Conservation (phyloP, 257 asterid genomes). For the Scutellaria galericulata region DNA sequence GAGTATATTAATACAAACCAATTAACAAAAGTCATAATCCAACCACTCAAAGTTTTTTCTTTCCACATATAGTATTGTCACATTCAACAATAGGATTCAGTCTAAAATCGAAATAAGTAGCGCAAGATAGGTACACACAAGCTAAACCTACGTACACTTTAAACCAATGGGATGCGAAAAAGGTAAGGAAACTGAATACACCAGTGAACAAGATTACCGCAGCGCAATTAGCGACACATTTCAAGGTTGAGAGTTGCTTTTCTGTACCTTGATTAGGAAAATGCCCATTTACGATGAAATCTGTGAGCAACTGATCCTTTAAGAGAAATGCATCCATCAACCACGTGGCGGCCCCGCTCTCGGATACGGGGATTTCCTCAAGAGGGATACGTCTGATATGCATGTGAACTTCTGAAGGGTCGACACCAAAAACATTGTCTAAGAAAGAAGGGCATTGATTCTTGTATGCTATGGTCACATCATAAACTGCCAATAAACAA, state of each 20-base stretch:
- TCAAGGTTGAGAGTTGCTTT: constrained; percentile 60
- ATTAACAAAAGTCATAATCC: constrained; percentile 2
- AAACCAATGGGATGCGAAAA: constrained; percentile 72
- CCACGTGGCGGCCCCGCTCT: constrained; percentile 63
- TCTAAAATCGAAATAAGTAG: constrained; percentile 62
- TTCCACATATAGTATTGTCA: constrained; percentile 18
- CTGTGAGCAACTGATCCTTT: constrained; percentile 73
- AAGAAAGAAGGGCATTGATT: constrained; percentile 79
- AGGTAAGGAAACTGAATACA: constrained; percentile 63
- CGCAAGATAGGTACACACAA: constrained; percentile 57
- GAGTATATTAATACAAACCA: not conserved
- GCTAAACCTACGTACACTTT: constrained; percentile 67
- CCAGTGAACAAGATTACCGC: constrained; percentile 57
- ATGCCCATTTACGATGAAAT: constrained; percentile 65
- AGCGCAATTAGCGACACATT: constrained; percentile 62
- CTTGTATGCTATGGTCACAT: constrained; percentile 87
- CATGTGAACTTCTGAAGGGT: constrained; percentile 93
- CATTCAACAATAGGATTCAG: constrained; percentile 48
- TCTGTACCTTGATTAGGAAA: constrained; percentile 78
- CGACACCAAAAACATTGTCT: constrained; percentile 92
- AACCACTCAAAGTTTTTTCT: constrained; percentile 40
- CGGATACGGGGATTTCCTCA: constrained; percentile 61
- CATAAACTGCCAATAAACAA: constrained; percentile 66
- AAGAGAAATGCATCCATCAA: constrained; percentile 61
- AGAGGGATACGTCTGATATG: constrained; percentile 64